These are phyloP conservation scores for Fraxinus greggii DNA, from an alignment of 305 asterid species.

Conservation along the genomic window DNA sequence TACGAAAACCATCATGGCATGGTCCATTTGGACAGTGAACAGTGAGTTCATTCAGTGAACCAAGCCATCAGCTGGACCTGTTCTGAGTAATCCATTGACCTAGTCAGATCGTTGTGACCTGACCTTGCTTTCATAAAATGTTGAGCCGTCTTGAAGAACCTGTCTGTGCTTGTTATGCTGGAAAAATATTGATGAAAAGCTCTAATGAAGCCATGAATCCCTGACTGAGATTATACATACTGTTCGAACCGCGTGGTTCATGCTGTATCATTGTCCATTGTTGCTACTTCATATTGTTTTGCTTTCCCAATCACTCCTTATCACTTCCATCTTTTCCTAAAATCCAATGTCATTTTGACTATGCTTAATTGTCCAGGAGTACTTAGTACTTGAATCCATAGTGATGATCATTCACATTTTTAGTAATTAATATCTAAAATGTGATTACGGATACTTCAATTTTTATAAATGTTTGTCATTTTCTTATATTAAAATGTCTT, in stretches of 20 bases:
- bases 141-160: not conserved
- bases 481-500: not conserved
- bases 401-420: not conserved
- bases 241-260: not conserved
- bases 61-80: not conserved
- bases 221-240: not conserved
- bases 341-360: not conserved
- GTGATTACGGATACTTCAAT: not conserved
- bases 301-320: not conserved
- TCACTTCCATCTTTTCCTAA: not conserved
- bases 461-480: not conserved
- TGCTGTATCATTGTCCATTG: not conserved
- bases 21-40: constrained; percentile 2
- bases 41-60: not conserved
- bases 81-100: not conserved
- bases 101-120: not conserved
- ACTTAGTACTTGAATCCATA: not conserved
- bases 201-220: not conserved
- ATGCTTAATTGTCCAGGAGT: not conserved
- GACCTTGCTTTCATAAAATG: not conserved
- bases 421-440: not conserved
- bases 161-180: not conserved
- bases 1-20: not conserved
- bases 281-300: not conserved
- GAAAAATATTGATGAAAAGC: not conserved